These are phyloP conservation scores for Reticulascus tulasneorum DNA, from an alignment of 2,329 filamentous ascomycete species.

Conservation along the genomic window DNA sequence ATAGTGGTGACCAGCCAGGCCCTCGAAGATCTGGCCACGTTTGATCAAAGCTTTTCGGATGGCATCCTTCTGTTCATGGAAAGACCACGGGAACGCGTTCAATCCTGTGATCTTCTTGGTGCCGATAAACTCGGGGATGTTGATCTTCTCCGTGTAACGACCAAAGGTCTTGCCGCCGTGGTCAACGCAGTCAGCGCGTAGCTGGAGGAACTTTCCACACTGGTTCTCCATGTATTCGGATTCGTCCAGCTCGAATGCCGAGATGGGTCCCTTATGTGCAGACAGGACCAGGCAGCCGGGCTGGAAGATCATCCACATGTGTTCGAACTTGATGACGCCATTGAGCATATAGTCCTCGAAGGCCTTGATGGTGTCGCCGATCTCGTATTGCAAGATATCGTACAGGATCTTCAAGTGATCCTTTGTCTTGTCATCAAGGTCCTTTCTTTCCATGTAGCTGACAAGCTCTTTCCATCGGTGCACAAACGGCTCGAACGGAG, in stretches of 20 bases:
- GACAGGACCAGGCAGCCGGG: conserved; percentile 40
- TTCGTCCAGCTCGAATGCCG: conserved; percentile 33
- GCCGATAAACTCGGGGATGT: conserved; percentile 38
- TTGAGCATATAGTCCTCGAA: conserved; percentile 49
- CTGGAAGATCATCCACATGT: conserved; percentile 51
- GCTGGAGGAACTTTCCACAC: conserved; percentile 33
- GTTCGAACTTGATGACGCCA: conserved; percentile 48
- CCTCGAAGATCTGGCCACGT: conserved; percentile 41
- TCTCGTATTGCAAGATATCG: conserved; percentile 44
- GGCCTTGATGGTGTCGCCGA: conserved; percentile 44
- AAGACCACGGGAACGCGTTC: conserved; percentile 38
- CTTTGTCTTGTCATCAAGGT: conserved; percentile 38
- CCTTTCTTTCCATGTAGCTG: conserved; percentile 33
- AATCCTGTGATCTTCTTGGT: conserved; percentile 40
- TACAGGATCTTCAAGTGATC: conserved; percentile 44
- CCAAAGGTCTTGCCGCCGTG: conserved; percentile 46
- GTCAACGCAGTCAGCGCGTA: conserved; percentile 40
- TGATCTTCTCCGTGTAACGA: conserved; percentile 27
- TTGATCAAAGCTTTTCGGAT: conserved; percentile 29
- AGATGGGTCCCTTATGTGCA: conserved; percentile 32
- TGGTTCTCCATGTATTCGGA: conserved; percentile 31
- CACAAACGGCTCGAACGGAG: conserved; percentile 60
- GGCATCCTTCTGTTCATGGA: conserved; percentile 34
- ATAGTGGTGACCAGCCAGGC: conserved; percentile 42
- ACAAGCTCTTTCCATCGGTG: conserved; percentile 57